These are phyloP conservation scores for Pyrenophora seminiperda DNA, from an alignment of 2,329 filamentous ascomycete genomes.

Conservation along the genomic window DNA sequence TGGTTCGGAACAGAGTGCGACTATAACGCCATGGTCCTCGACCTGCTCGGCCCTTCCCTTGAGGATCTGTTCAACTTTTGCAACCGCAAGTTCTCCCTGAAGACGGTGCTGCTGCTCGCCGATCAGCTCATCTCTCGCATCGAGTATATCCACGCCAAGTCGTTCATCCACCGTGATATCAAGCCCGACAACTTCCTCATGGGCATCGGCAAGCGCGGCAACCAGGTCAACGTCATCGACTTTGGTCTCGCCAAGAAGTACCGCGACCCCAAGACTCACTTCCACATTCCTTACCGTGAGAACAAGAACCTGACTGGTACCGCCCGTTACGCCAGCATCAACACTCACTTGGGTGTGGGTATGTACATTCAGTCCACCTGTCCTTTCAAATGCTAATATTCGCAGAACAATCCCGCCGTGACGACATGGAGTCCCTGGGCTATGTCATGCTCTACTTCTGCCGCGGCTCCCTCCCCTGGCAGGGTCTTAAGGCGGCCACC, in stretches of 20 bases:
- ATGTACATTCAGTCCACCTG: slow-evolving; percentile 43
- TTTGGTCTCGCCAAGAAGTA: slow-evolving; percentile 99
- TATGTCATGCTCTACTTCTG: slow-evolving; percentile 99
- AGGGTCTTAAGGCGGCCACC: slow-evolving; percentile 96
- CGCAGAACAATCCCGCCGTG: slow-evolving; percentile 93
- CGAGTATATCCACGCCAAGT: slow-evolving; percentile 99
- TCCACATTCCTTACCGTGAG: slow-evolving; percentile 99
- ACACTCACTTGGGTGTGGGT: slow-evolving; percentile 95
- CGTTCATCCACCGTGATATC: slow-evolving; percentile 99
- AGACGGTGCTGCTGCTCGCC: slow-evolving; percentile 94
- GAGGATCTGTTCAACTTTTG: slow-evolving; percentile 99
- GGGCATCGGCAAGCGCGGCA: slow-evolving; percentile 98
- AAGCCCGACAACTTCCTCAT: slow-evolving; percentile 99
- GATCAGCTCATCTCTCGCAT: slow-evolving; percentile 99
- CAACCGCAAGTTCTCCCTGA: slow-evolving; percentile 99
- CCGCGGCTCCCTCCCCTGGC: slow-evolving; percentile 97
- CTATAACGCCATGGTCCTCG: slow-evolving; percentile 99
- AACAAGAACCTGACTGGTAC: slow-evolving; percentile 99
- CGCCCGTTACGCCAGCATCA: slow-evolving; percentile 97
- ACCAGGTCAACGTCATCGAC: slow-evolving; percentile 99
- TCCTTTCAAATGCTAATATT: slow-evolving; percentile 19
- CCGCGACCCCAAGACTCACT: slow-evolving; percentile 98
- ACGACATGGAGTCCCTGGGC: slow-evolving; percentile 98
- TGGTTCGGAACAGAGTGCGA: slow-evolving; percentile 99
- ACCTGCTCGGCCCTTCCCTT: slow-evolving; percentile 91